Evolutionary conservation across 2,329 filamentous ascomycete species (phyloP).

Genomic region (Hypoxylon rubiginosum): DNA sequence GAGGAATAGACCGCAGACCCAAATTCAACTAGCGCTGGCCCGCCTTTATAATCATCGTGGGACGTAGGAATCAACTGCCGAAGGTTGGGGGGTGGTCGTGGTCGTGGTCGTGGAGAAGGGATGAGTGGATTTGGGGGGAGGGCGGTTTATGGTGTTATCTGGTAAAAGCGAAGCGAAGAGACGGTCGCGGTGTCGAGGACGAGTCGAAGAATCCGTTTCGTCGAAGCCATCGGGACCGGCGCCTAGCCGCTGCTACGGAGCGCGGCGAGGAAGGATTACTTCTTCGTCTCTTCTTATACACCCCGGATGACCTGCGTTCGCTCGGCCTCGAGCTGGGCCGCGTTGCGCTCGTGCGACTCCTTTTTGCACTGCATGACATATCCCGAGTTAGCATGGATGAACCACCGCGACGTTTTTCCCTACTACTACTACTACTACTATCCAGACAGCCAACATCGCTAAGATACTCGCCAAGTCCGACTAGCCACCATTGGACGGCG

Average conservation of each 20-base stretch:
- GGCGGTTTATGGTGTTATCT: background rate
- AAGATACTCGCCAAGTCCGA: slow-evolving; percentile 56
- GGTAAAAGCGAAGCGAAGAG: slow-evolving; percentile 11
- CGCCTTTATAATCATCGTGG: slow-evolving; percentile 14
- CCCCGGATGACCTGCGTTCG: slow-evolving; percentile 94
- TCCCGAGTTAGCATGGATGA: slow-evolving; percentile 54
- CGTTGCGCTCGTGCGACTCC: slow-evolving; percentile 94
- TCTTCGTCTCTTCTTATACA: slow-evolving; percentile 66
- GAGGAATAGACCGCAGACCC: slow-evolving; percentile 27
- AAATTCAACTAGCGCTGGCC: slow-evolving; percentile 9
- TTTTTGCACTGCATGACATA: slow-evolving; percentile 81
- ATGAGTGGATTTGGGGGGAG: background rate
- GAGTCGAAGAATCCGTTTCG: slow-evolving; percentile 10
- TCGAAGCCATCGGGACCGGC: slow-evolving; percentile 5
- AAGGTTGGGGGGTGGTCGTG: background rate
- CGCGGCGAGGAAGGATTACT: background rate
- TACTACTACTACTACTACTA: slow-evolving; percentile 12
- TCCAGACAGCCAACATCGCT: slow-evolving; percentile 39
- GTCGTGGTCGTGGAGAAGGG: slow-evolving; percentile 5
- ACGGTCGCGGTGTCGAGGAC: slow-evolving; percentile 8
- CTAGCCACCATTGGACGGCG: slow-evolving; percentile 57
- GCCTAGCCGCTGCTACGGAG: slow-evolving; percentile 7
- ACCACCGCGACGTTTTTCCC: slow-evolving; percentile 48
- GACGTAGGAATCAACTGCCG: slow-evolving; percentile 3
- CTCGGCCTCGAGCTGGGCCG: slow-evolving; percentile 91